Evolutionary conservation across 2,329 filamentous ascomycete genomes (phyloP).

Genomic region (Triangularia verruculosa): DNA sequence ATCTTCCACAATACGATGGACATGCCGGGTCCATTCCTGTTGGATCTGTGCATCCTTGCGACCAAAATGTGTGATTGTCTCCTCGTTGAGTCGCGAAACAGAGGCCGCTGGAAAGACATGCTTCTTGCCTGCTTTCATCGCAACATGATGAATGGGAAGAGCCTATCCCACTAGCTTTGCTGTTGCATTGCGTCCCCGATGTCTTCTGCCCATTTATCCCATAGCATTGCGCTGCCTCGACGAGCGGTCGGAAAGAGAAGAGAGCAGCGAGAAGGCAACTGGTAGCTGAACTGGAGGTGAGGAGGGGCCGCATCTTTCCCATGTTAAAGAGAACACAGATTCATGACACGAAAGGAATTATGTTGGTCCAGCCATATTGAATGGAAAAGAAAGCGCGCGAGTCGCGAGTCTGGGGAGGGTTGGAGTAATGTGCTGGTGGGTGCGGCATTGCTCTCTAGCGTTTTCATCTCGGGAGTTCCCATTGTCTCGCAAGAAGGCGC

Average conservation of each 20-base stretch:
- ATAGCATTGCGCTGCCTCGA: conserved; percentile 22
- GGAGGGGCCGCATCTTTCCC: not conserved
- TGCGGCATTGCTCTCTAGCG: not conserved
- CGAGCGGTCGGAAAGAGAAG: not conserved
- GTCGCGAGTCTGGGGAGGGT: not conserved
- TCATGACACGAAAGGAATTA: not conserved
- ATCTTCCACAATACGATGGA: conserved; percentile 24
- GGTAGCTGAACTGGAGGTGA: not conserved
- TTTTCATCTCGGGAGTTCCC: not conserved
- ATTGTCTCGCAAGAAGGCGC: not conserved
- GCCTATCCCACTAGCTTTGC: conserved; percentile 15
- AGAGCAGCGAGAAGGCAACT: not conserved
- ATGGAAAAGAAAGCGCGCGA: not conserved
- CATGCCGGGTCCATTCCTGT: conserved; percentile 23
- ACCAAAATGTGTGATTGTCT: conserved; percentile 25
- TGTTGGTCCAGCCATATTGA: no score
- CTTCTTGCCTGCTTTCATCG: conserved; percentile 24
- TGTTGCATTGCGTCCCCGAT: conserved; percentile 18
- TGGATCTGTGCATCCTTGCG: conserved; percentile 25
- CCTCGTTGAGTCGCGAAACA: conserved; percentile 22
- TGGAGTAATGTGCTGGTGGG: not conserved
- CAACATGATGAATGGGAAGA: conserved; percentile 24
- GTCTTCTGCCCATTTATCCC: conserved; percentile 24
- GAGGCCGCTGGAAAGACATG: conserved; percentile 24
- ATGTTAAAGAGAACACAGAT: not conserved